Base-by-base conservation (phyloP, 2,329 filamentous ascomycete genomes). In the Epichloe uncinata region DNA sequence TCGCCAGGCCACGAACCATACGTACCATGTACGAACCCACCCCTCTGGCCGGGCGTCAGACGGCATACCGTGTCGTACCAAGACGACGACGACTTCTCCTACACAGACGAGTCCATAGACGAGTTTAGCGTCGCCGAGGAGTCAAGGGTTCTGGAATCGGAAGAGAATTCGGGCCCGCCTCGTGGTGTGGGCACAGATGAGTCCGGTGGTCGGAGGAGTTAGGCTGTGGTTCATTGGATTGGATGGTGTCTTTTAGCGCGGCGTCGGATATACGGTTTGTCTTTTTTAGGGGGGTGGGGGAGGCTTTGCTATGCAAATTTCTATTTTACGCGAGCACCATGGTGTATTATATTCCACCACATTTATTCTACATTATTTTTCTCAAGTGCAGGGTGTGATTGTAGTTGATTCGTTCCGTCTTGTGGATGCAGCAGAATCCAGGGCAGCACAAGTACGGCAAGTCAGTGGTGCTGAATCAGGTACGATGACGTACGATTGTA, bases 21-120 rank as follows among this genome's bases (percentile, higher is more conserved):
- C 12, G 54, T 65, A 12, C 61, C 65, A 12, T 47, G 60, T 1
- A 62, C 56, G 16, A 65, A 65, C 18, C 69, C 69, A n/a, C 69
- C 69, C 2, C 57, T 71, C n/a, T 71, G 69, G 69, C 67, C 68
- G 2, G 69, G 69, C 11, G 66, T 71, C 4, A 58, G 63, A 47
- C 57, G 63, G 6, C 60, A 64, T 42, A 55, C 53, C 13, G 33
- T 49, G 48, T 53, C 54, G 30, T 63, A 64, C 46, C 63, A 68
- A 20, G 65, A 68, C 35, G 62, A 65, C 42, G 63, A 64, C 42
- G 58, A 58, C n/a, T 60, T 60, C 46, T 61, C 61, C 9, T 63
- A 63, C 34, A 48, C 48, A 9, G 50, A 50, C n/a, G 50, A 22
- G 5, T 47, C 36, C 6, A 33, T 41, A 7, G 61, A 61, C 20